Evolutionary conservation across 2,329 filamentous ascomycete species (phyloP).

Genomic region (Coniochaeta prunicola): DNA sequence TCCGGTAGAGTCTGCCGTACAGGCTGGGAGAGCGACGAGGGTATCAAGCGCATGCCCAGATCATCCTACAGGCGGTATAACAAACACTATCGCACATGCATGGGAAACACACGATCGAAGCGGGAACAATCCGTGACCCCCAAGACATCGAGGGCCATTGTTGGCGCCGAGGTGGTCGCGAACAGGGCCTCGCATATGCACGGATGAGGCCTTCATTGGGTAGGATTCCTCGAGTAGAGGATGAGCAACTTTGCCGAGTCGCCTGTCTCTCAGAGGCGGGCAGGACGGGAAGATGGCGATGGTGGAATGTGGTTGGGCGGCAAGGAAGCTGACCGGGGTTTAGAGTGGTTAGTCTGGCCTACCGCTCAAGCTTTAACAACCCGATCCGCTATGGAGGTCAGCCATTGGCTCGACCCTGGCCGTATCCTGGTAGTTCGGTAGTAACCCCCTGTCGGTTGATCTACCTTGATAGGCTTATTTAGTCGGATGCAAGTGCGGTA

Average conservation of each 20-base stretch:
- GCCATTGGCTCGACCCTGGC: constrained; percentile 1
- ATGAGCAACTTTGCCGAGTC: neutral
- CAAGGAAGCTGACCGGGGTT: constrained; percentile 4
- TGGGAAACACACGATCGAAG: neutral
- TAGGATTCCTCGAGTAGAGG: neutral
- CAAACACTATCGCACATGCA: neutral
- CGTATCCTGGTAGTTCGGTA: too few relatives aligned
- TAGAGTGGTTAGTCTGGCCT: neutral
- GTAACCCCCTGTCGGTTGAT: constrained; percentile 16
- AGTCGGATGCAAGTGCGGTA: neutral
- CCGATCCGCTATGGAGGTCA: neutral
- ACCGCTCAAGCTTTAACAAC: neutral
- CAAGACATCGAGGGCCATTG: neutral
- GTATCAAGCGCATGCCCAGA: neutral
- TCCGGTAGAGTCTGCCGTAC: neutral
- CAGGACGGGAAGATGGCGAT: constrained; percentile 3
- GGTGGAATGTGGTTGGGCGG: constrained; percentile 16
- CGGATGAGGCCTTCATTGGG: neutral
- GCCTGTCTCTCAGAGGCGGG: constrained; percentile 7
- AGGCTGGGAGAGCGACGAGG: neutral
- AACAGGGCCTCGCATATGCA: constrained; percentile 3
- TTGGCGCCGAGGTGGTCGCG: constrained; percentile 3
- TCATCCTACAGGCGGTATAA: neutral
- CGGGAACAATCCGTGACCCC: neutral
- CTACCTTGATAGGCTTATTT: constrained; percentile 6